A percentile compares a stretch with the other conserved stretches of the same genome.
These are phyloP conservation scores for Mycena albidolilacea DNA, from an alignment of 768 basidiomycete species.

Conservation along the genomic window DNA sequence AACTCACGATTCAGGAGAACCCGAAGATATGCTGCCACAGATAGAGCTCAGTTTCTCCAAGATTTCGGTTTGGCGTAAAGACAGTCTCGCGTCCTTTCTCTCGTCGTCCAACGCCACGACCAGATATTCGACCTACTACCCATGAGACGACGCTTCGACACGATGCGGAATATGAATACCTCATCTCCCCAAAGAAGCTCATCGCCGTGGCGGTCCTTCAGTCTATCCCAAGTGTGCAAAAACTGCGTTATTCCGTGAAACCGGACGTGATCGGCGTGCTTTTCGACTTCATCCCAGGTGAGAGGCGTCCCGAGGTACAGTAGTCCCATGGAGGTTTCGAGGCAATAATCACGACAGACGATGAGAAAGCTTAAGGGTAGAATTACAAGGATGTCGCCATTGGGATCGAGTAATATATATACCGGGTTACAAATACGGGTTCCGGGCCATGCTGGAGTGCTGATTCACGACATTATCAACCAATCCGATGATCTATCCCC, in stretches of 20 bases:
- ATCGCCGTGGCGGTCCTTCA: conserved; percentile 93
- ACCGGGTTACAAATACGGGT: no score
- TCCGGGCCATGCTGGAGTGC: background rate
- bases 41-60: conserved; percentile 81
- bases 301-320: conserved; percentile 94
- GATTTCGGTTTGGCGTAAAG: conserved; percentile 96
- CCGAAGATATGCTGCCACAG: conserved; percentile 74
- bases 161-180: conserved; percentile 61
- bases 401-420: conserved; percentile 6
- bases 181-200: conserved; percentile 98
- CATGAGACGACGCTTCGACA: conserved; percentile 35
- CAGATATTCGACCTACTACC: conserved; percentile 92
- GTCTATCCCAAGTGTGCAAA: conserved; percentile 90
- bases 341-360: conserved; percentile 4
- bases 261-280: conserved; percentile 91
- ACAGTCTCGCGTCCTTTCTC: conserved; percentile 86
- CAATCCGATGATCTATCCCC: conserved; percentile 30
- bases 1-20: conserved; percentile 73
- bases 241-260: conserved; percentile 96
- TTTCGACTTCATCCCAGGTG: conserved; percentile 90
- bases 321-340: conserved; percentile 79
- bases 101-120: conserved; percentile 88
- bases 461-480: background rate
- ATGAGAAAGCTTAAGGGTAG: background rate
- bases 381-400: conserved; percentile 26